Evolutionary conservation across 495 filamentous ascomycete genomes (phyloP).

Genomic region (Glutinoglossum americanum): DNA sequence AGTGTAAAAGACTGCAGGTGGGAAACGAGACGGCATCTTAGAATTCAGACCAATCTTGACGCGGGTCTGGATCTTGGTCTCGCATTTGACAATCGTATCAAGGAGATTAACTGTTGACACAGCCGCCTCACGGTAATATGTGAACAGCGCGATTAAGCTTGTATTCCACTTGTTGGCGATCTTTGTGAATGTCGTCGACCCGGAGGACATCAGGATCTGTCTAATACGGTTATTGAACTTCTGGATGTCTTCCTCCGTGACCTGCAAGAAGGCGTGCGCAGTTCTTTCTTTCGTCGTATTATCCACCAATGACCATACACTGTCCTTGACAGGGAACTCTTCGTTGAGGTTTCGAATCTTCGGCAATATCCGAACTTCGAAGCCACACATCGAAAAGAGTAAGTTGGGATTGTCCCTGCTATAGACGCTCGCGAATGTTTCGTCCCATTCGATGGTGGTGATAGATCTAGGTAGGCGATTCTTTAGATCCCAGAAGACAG

Average conservation of each 20-base stretch:
- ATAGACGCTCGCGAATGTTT: conserved; percentile 98
- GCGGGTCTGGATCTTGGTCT: conserved; percentile 98
- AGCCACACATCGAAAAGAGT: conserved; percentile 94
- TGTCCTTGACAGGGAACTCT: conserved; percentile 93
- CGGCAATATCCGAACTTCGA: conserved; percentile 90
- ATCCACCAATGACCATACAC: conserved; percentile 92
- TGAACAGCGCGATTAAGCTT: conserved; percentile 93
- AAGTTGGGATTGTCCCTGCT: conserved; percentile 96
- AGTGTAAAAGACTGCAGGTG: conserved; percentile 96
- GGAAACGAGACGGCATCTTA: conserved; percentile 99
- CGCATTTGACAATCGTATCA: conserved; percentile 97
- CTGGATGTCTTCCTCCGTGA: conserved; percentile 94
- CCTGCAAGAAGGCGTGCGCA: conserved; percentile 92
- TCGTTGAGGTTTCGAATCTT: conserved; percentile 91
- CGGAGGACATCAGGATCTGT: conserved; percentile 97
- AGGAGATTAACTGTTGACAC: conserved; percentile 92
- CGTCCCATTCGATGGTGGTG: conserved; percentile 97
- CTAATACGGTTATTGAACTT: conserved; percentile 99
- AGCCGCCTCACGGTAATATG: conserved; percentile 94
- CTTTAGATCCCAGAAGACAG: conserved; percentile 99
- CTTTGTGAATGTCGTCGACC: conserved; percentile 98
- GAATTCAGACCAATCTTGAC: conserved; percentile 99
- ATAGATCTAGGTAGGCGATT: conserved; percentile 85
- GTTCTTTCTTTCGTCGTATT: conserved; percentile 93
- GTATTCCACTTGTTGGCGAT: conserved; percentile 99